phyloP scores from a whole-genome alignment of 1,284 basidiomycete genomes.

The Ceratobasidium sp. region DNA sequence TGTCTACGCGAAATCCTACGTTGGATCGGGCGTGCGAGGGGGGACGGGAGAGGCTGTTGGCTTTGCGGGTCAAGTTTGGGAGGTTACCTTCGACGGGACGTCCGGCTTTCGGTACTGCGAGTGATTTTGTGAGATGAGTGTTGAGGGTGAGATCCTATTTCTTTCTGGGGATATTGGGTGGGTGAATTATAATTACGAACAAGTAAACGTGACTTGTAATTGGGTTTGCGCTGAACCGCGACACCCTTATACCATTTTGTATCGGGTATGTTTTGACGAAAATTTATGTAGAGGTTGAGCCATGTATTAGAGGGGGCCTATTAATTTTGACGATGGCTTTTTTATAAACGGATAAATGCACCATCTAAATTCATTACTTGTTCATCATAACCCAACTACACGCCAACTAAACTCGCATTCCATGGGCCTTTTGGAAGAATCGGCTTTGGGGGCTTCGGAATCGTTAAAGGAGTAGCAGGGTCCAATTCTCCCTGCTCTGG shows the following conservation, averaged over 20 bases:
- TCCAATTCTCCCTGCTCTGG: background rate
- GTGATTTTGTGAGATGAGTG: conserved; percentile 3
- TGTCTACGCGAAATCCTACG: conserved; percentile 38
- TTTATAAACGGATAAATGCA: no score
- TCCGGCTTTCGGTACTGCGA: conserved; percentile 23
- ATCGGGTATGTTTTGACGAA: background rate
- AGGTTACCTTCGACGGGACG: conserved; percentile 9
- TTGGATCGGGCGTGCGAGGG: conserved; percentile 40
- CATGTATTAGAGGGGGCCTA: no score
- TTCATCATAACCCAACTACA: conserved; percentile 11
- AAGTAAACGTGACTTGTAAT: background rate
- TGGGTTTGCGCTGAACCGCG: background rate
- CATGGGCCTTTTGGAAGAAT: conserved; percentile 9
- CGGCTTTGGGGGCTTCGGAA: conserved; percentile 18
- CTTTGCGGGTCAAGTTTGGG: conserved; percentile 28
- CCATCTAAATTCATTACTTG: no score
- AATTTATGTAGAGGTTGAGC: no score
- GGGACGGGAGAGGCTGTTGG: conserved; percentile 25
- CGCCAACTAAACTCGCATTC: conserved; percentile 5
- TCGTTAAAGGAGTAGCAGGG: background rate
- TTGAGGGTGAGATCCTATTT: background rate
- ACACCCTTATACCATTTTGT: background rate
- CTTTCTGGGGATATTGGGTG: background rate
- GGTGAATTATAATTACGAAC: background rate
- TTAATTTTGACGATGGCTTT: no score